Conservation (phyloP, 768 basidiomycete genomes). For the Amanita phalloides region DNA sequence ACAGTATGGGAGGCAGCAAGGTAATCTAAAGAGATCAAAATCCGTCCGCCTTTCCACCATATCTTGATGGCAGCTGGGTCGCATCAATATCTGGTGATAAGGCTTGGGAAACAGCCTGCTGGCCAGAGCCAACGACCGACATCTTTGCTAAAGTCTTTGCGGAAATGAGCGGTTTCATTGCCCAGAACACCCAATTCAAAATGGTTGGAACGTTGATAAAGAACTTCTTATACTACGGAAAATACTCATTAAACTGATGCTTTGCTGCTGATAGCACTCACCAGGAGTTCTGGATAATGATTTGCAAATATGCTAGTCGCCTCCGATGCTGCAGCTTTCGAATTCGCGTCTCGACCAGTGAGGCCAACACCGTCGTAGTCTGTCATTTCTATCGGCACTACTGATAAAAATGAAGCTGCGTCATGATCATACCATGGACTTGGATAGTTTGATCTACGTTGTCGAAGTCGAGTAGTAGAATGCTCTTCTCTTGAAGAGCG, state of each 20-base stretch:
- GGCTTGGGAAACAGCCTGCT: conserved; percentile 45
- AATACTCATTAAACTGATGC: neutral
- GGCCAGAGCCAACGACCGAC: conserved; percentile 61
- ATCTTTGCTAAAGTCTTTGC: conserved; percentile 73
- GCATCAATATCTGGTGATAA: conserved; percentile 46
- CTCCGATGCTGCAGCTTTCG: conserved; percentile 68
- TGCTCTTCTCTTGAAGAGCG: conserved; percentile 61
- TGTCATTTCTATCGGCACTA: conserved; percentile 14
- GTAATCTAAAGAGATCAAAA: conserved; percentile 22
- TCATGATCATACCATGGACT: conserved; percentile 41
- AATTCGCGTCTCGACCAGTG: conserved; percentile 56
- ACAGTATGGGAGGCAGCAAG: too few species aligned
- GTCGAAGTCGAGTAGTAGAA: conserved; percentile 56
- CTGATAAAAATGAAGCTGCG: neutral
- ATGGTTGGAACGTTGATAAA: conserved; percentile 74
- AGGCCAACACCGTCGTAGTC: conserved; percentile 70
- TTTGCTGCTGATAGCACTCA: conserved; percentile 17
- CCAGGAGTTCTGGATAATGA: conserved; percentile 75
- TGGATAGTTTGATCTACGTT: conserved; percentile 66
- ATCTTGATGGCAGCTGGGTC: conserved; percentile 52
- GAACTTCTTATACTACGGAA: conserved; percentile 53
- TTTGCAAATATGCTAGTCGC: conserved; percentile 64
- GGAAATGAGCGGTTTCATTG: conserved; percentile 66
- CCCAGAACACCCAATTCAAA: conserved; percentile 78
- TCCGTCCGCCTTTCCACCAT: conserved; percentile 55